Evolutionary conservation across 2,329 filamentous ascomycete genomes (phyloP), one percentile per base, ranked within the genome.

Genomic region (Fonsecaea erecta): DNA sequence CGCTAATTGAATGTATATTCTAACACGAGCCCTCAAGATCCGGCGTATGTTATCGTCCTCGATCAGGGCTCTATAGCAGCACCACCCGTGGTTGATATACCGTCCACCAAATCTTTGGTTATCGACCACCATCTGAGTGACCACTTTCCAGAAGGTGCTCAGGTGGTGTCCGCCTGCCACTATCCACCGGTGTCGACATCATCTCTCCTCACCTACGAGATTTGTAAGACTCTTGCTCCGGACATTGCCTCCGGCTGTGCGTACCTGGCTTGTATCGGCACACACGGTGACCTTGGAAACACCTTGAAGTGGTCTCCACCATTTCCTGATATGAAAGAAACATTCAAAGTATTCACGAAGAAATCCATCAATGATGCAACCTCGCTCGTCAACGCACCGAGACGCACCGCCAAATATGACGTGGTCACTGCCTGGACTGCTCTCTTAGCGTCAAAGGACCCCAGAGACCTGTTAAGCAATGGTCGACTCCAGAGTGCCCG

Each of bases 51-150:
- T 60, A 86, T 90, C 72, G 81, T 90, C 0, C 78, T 90, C 3
- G 88, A 90, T 68, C 88, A 90, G 73, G 88, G 88, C 14, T 88
- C 86, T 46, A 80, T 84, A 16, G 79, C 78, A 51, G 83, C 81
- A 0, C 81, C 82, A 3, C 82, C 86, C 1, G 74, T 90, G 11
- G 79, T 87, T 24, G 80, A 85, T 37, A 69, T 71, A 1, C 73
- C 79, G 0, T 81, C 85, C 55, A 68, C 72, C 11, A 82, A 79
- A 56, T 82, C 81, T 1, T 75, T 90, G 2, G 76, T 91, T 12
- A 86, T 90, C 64, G 88, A 90, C 71, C 88, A 90, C 65, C 88
- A 90, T 72, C 80, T 85, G 65, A 81, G 83, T n/a, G 78, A 82
- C 8, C 84, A 86, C 51, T 89, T 89, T 65, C 88, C 88, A 0